Percentiles rank a stretch among this genome's conserved stretches.
Evolutionary conservation across 2,329 filamentous ascomycete species (phyloP).

Genomic region (Zymoseptoria passerinii): DNA sequence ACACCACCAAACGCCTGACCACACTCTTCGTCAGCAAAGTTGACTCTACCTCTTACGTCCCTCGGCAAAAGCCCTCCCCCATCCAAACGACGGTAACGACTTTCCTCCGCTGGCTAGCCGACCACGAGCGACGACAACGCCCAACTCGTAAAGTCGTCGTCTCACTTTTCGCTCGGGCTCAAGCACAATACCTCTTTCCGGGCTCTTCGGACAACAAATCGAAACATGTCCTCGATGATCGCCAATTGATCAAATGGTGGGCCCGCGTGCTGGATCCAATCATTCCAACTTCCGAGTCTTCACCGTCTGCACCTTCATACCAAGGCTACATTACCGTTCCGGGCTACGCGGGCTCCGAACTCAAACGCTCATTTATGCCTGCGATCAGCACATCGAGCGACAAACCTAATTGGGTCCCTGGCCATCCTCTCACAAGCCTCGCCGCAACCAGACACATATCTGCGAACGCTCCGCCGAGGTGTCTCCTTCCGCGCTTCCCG

Average conservation of each 20-base stretch:
- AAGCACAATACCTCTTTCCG: conserved; percentile 90
- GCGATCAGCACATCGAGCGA: conserved; percentile 24
- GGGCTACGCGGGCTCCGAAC: conserved; percentile 74
- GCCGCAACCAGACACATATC: conserved; percentile 47
- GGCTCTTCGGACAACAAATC: conserved; percentile 74
- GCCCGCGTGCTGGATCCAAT: conserved; percentile 77
- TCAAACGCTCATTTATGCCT: conserved; percentile 64
- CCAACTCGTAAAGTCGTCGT: conserved; percentile 50
- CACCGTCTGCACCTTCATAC: conserved; percentile 11
- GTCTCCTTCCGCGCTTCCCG: conserved; percentile 76
- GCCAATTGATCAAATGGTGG: conserved; percentile 92
- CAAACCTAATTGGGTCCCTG: conserved; percentile 43
- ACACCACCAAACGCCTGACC: conserved; percentile 67
- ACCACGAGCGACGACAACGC: conserved; percentile 46
- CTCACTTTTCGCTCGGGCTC: conserved; percentile 84
- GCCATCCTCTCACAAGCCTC: conserved; percentile 66
- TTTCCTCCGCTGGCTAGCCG: conserved; percentile 69
- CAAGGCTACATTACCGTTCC: conserved; percentile 81
- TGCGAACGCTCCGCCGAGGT: conserved; percentile 62
- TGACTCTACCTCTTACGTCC: conserved; percentile 85
- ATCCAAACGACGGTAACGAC: conserved; percentile 64
- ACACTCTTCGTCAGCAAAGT: conserved; percentile 95
- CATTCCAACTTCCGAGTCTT: conserved; percentile 35
- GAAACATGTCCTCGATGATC: conserved; percentile 89
- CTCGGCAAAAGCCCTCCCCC: conserved; percentile 59